Evolutionary conservation across 306 rosid species (phyloP).

Genomic region (Malus orientalis): DNA sequence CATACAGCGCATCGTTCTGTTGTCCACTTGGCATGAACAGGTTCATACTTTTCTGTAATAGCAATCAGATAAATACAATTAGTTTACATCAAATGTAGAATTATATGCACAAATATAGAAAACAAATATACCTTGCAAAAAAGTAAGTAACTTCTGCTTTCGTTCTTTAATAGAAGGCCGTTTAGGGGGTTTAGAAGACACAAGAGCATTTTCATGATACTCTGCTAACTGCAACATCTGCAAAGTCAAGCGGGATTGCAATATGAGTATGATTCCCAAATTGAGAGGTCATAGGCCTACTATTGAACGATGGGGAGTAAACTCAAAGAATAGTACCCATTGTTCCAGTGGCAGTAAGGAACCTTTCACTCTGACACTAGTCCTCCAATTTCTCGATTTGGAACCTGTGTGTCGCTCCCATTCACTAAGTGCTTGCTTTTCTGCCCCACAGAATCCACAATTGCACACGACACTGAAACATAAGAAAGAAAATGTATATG

Average conservation of each 20-base stretch:
- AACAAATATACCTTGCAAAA: conserved; percentile 66
- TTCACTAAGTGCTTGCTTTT: conserved; percentile 94
- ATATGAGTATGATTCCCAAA: background rate
- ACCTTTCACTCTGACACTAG: conserved; percentile 82
- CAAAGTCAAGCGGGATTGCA: conserved; percentile 25
- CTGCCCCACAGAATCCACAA: conserved; percentile 82
- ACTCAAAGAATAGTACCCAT: conserved; percentile 51
- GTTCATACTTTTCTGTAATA: conserved; percentile 84
- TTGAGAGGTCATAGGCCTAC: background rate
- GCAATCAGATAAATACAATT: conserved; percentile 14
- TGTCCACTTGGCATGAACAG: conserved; percentile 92
- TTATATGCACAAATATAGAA: background rate
- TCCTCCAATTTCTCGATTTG: conserved; percentile 86
- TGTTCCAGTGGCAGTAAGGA: conserved; percentile 93
- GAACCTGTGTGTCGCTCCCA: conserved; percentile 98
- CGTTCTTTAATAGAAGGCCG: conserved; percentile 81
- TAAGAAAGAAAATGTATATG: conserved; percentile 9
- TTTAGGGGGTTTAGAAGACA: conserved; percentile 67
- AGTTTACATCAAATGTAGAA: background rate
- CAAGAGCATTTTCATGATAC: conserved; percentile 65
- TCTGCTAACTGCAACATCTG: conserved; percentile 99
- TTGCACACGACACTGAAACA: conserved; percentile 88
- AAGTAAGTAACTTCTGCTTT: conserved; percentile 78
- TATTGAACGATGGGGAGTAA: background rate
- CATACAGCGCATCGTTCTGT: conserved; percentile 99